Conservation (phyloP, 495 filamentous ascomycete genomes). For the Choiromyces venosus region DNA sequence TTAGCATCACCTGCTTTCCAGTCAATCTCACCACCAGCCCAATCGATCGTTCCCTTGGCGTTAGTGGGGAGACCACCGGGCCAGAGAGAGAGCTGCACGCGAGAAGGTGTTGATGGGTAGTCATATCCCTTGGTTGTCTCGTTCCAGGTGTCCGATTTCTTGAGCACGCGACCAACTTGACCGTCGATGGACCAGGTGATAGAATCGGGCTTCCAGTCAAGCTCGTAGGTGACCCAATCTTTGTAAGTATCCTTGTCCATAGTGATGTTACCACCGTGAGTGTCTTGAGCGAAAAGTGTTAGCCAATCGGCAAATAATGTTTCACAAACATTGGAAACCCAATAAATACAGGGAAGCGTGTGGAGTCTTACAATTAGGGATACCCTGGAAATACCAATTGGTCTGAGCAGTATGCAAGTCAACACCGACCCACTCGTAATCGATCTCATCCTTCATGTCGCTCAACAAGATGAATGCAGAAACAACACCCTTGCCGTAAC, state of each 20-base stretch:
- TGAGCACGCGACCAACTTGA: conserved; percentile 62
- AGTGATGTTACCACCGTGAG: conserved; percentile 65
- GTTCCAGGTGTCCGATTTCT: conserved; percentile 77
- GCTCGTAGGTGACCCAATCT: conserved; percentile 83
- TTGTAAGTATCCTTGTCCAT: conserved; percentile 64
- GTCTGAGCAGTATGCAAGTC: conserved; percentile 75
- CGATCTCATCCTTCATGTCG: conserved; percentile 96
- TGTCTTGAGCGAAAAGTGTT: conserved; percentile 50
- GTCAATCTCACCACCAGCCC: conserved; percentile 85
- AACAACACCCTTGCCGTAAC: conserved; percentile 78
- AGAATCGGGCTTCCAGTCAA: conserved; percentile 82
- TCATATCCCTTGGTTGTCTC: conserved; percentile 71
- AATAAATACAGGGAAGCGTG: neutral
- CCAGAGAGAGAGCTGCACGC: conserved; percentile 93
- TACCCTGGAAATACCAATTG: conserved; percentile 96
- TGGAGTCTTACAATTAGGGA: conserved; percentile 73
- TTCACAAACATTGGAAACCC: neutral
- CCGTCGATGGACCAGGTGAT: conserved; percentile 85
- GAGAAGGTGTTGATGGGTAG: conserved; percentile 89
- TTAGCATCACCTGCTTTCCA: conserved; percentile 81
- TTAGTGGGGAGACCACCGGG: conserved; percentile 78
- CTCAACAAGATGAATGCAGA: conserved; percentile 91
- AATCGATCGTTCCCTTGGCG: conserved; percentile 75
- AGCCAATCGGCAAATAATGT: neutral
- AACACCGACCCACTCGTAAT: conserved; percentile 87